Base-by-base conservation (phyloP, 1,139 yeast genomes). In the Geotrichum reessii region DNA sequence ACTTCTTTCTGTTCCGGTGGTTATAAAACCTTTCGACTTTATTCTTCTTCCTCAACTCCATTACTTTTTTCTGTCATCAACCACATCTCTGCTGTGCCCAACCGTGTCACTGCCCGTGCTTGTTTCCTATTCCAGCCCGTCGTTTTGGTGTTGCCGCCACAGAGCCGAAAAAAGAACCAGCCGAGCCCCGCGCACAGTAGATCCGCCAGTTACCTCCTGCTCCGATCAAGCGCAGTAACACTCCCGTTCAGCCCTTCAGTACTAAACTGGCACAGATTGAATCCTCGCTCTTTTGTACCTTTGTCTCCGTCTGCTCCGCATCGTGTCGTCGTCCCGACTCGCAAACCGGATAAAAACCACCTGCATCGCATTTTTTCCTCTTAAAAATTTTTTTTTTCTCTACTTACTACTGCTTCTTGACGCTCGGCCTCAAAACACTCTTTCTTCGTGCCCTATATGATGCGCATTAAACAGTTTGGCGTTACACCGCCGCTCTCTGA, bases 401-500 rank as follows among this genome's bases (percentile, higher is more conserved):
- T 8, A 37, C 44, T 14, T 17, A 4, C 17, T 37, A 5, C 44
- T 37, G 44, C 44, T 17, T 25, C 28, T 37, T 8, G 44, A 37
- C 21, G 44, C 21, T 37, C 44, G 19, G 44, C 44, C 19, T 17
- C 21, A 3, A 9, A 9, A 7, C 19, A 8, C 44, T 37, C 19
- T 17, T 14, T n/a, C 21, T n/a, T n/a, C 44, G 8, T 37, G 21
- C 44, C 44, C 21, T 19, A 2, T 37, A 37, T 37, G 44, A 37
- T 37, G 44, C 44, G 44, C 44, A 37, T 37, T 6, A 37, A 37
- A 37, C 53, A 52, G 42, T 52, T 42, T 67, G 98, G 98, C 61
- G 95, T 92, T 27, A 92, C 98, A n/a, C 86, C 86, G 33, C 97
- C 98, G 0, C 87, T 92, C 49, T 89, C 97, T 0, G 72, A 78